Percentiles rank a stretch among this genome's conserved stretches.
These are phyloP conservation scores for Sclerotinia nivalis DNA, from an alignment of 2,329 filamentous ascomycete species.

Conservation along the genomic window DNA sequence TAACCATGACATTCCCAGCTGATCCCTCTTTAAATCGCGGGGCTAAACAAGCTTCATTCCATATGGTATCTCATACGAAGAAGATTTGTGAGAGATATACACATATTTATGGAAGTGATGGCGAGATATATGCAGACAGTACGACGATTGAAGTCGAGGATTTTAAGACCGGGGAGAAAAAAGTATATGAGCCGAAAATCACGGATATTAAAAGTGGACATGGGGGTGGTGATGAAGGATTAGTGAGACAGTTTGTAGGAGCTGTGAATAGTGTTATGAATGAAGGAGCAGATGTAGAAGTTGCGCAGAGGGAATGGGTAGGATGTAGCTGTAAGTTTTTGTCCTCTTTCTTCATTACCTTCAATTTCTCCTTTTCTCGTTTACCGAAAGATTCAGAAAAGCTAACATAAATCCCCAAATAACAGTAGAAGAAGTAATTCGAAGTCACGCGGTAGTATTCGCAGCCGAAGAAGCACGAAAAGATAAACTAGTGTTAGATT, in stretches of 20 bases:
- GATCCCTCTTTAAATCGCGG: conserved; percentile 43
- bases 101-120: conserved; percentile 80
- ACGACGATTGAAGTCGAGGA: conserved; percentile 72
- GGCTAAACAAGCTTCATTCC: conserved; percentile 84
- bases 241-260: conserved; percentile 78
- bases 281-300: conserved; percentile 61
- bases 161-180: conserved; percentile 58
- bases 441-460: conserved; percentile 90
- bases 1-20: conserved; percentile 75
- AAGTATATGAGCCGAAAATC: conserved; percentile 59
- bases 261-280: conserved; percentile 81
- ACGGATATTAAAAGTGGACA: conserved; percentile 58
- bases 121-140: conserved; percentile 86
- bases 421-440: conserved; percentile 74
- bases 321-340: conserved; percentile 61
- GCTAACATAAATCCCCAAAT: not conserved
- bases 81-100: conserved; percentile 85
- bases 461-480: conserved; percentile 85
- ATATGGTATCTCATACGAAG: conserved; percentile 91
- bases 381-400: not conserved
- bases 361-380: not conserved
- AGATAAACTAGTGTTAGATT: conserved; percentile 69
- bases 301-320: conserved; percentile 73
- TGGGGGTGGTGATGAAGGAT: conserved; percentile 77
- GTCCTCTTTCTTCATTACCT: not conserved